Conservation (phyloP, 352 stramenopile genomes). For the Globisporangium cederbergense region DNA sequence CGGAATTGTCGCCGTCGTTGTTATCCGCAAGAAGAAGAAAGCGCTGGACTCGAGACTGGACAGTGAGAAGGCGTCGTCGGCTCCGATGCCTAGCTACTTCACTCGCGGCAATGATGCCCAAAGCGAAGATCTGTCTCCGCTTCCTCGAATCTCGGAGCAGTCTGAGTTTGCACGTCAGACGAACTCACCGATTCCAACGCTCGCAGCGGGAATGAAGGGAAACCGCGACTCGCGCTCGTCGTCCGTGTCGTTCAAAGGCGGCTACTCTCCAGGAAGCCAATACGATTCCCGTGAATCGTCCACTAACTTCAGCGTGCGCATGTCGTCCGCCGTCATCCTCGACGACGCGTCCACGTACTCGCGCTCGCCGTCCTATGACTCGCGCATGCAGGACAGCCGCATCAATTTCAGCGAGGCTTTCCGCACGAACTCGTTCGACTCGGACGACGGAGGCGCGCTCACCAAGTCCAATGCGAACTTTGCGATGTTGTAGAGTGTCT, state of each 20-base stretch:
- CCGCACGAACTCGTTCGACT: conserved; percentile 29
- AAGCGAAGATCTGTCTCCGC: conserved; percentile 27
- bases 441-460: conserved; percentile 32
- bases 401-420: conserved; percentile 72
- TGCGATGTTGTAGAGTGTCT: conserved; percentile 39
- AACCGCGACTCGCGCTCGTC: conserved; percentile 43
- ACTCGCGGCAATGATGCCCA: conserved; percentile 26
- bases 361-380: conserved; percentile 22
- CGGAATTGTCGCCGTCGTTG: conserved; percentile 40
- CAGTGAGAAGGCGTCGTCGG: conserved; percentile 39
- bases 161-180: conserved; percentile 14
- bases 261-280: conserved; percentile 12
- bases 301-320: conserved; percentile 15
- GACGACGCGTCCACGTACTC: conserved; percentile 27
- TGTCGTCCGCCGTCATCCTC: conserved; percentile 43
- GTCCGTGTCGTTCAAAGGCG: conserved; percentile 28
- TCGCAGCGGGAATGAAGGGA: conserved; percentile 24
- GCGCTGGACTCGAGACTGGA: conserved; percentile 38
- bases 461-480: conserved; percentile 39
- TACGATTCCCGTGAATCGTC: conserved; percentile 8
- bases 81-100: conserved; percentile 39
- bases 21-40: conserved; percentile 43
- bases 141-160: conserved; percentile 12
- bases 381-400: conserved; percentile 48
- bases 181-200: conserved; percentile 43